phyloP scores from a whole-genome alignment of 164 flowering plant species.

The Warburgia ugandensis region DNA sequence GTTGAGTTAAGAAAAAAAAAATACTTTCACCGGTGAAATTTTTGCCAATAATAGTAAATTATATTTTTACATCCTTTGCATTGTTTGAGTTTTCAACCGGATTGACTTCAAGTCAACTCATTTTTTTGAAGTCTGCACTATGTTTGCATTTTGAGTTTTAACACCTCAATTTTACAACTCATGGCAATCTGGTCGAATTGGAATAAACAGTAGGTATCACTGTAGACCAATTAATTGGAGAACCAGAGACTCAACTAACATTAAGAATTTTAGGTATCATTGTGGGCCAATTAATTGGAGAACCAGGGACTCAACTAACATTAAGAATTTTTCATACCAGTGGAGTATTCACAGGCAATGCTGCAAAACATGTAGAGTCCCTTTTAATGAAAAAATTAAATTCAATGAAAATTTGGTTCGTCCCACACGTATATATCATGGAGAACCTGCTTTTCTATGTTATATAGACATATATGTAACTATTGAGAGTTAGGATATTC shows the following conservation, averaged over 20 bases:
- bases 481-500: not conserved
- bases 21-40: no score
- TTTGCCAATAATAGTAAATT: no score
- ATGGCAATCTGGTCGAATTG: constrained; percentile 1
- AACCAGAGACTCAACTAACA: not conserved
- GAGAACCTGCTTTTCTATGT: not conserved
- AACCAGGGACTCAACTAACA: constrained; percentile 2
- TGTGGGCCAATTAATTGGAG: constrained; percentile 4
- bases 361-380: not conserved
- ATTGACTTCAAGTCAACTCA: no score
- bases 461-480: not conserved
- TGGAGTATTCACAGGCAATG: constrained; percentile 1
- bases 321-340: no score
- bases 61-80: no score
- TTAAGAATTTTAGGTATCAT: not conserved
- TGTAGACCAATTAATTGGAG: not conserved
- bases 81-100: no score
- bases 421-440: not conserved
- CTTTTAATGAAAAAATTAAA: not conserved
- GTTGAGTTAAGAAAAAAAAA: no score
- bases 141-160: no score
- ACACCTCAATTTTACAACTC: no score
- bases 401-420: no score
- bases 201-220: not conserved
- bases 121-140: no score